Percentiles rank a stretch among this genome's conserved stretches.
Evolutionary conservation across 768 basidiomycete species (phyloP).

Genomic region (Albatrellus ellisii): DNA sequence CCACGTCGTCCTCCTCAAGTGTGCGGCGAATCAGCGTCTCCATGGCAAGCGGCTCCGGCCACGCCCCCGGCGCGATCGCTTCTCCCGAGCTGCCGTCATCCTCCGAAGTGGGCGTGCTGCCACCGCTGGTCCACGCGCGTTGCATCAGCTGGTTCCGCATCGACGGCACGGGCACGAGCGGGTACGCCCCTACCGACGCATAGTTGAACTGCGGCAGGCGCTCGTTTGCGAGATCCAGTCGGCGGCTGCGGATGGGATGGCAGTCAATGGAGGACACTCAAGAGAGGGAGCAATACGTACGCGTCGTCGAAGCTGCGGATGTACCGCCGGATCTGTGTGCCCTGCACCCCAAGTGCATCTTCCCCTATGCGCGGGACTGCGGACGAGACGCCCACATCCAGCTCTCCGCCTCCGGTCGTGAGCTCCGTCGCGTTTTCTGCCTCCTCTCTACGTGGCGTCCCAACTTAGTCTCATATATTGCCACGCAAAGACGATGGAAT

Average conservation of each 20-base stretch:
- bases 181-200: constrained; percentile 16
- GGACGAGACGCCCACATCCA: constrained; percentile 9
- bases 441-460: constrained; percentile 41
- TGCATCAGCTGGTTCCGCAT: constrained; percentile 29
- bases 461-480: not conserved
- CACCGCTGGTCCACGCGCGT: constrained; percentile 9
- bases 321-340: constrained; percentile 39
- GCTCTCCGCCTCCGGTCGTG: constrained; percentile 22
- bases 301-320: constrained; percentile 71
- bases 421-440: constrained; percentile 70
- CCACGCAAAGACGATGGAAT: not conserved
- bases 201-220: constrained; percentile 49
- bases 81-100: constrained; percentile 15
- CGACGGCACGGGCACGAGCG: constrained; percentile 47
- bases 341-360: constrained; percentile 52
- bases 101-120: constrained; percentile 9
- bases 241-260: constrained; percentile 33
- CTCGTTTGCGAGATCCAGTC: constrained; percentile 62
- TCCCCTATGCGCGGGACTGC: constrained; percentile 21
- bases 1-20: constrained; percentile 40
- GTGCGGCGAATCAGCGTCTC: constrained; percentile 52
- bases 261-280: not conserved
- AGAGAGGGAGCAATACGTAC: constrained; percentile 27
- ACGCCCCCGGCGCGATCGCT: constrained; percentile 26
- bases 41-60: constrained; percentile 27